phyloP scores from a whole-genome alignment of 2,329 filamentous ascomycete species.

The Aspergillus unguis region DNA sequence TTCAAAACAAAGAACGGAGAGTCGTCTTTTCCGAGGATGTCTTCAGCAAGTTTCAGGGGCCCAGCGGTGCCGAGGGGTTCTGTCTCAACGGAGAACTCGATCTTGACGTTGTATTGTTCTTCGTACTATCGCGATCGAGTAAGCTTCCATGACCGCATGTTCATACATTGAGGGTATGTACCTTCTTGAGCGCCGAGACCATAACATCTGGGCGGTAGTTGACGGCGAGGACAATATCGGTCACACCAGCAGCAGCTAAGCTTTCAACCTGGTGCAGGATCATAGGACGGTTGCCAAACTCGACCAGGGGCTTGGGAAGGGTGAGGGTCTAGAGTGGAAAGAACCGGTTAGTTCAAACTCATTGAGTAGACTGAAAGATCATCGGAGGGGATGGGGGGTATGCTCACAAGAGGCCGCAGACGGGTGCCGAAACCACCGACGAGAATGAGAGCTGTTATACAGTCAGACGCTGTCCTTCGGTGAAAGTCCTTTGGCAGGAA shows the following conservation, averaged over 20 bases:
- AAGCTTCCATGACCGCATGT: background rate
- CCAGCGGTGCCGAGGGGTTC: constrained; percentile 94
- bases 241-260: constrained; percentile 87
- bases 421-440: constrained; percentile 98
- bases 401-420: constrained; percentile 83
- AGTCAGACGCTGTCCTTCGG: background rate
- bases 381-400: constrained; percentile 32
- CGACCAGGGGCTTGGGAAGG: constrained; percentile 93
- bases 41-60: constrained; percentile 90
- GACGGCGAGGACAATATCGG: constrained; percentile 94
- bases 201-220: constrained; percentile 99
- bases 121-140: constrained; percentile 63
- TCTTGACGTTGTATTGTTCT: constrained; percentile 86
- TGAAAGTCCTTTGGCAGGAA: background rate
- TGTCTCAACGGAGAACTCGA: constrained; percentile 94
- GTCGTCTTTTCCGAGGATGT: constrained; percentile 88
- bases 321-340: constrained; percentile 71
- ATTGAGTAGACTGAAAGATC: constrained; percentile 4
- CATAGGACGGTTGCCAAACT: constrained; percentile 99
- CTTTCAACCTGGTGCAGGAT: constrained; percentile 97
- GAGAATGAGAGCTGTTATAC: constrained; percentile 79
- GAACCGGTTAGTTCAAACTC: constrained; percentile 11
- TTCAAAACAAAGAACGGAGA: constrained; percentile 97
- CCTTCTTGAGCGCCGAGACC: constrained; percentile 88
- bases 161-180: constrained; percentile 37